Evolutionary conservation across 2,329 filamentous ascomycete genomes (phyloP).

Genomic region (Dothidotthia symphoricarpi): DNA sequence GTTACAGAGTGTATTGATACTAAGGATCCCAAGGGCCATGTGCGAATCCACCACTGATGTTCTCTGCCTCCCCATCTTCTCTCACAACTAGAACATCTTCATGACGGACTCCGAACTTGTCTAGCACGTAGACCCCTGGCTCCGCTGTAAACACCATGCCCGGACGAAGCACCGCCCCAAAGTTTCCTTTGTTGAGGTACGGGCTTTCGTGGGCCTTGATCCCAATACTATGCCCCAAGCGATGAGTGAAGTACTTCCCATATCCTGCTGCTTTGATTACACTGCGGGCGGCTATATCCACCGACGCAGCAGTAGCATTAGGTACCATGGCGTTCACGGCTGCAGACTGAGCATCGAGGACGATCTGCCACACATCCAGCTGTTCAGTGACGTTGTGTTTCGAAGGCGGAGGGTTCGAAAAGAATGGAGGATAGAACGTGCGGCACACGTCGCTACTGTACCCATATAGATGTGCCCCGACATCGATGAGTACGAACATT

Average conservation of each 20-base stretch:
- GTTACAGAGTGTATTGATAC: no score
- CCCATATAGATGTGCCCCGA: constrained; percentile 60
- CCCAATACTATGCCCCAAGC: constrained; percentile 63
- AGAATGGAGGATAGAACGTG: constrained; percentile 54
- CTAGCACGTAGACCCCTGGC: constrained; percentile 61
- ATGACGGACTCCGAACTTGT: constrained; percentile 61
- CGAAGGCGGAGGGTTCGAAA: constrained; percentile 13
- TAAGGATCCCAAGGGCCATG: constrained; percentile 55
- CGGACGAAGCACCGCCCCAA: constrained; percentile 45
- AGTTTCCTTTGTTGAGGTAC: constrained; percentile 64
- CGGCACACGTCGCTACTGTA: constrained; percentile 65
- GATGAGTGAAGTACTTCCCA: constrained; percentile 59
- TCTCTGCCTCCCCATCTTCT: constrained; percentile 53
- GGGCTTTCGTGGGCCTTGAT: constrained; percentile 67
- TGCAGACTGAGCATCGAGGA: constrained; percentile 61
- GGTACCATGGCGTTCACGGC: constrained; percentile 53
- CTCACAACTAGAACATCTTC: constrained; percentile 62
- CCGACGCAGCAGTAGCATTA: constrained; percentile 56
- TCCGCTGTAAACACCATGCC: constrained; percentile 66
- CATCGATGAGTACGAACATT: constrained; percentile 62
- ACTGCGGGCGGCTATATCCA: constrained; percentile 60
- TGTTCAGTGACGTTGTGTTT: constrained; percentile 47
- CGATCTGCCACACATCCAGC: constrained; percentile 58
- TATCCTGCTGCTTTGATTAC: constrained; percentile 61
- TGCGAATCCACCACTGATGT: constrained; percentile 56